Conservation (phyloP, 1,139 yeast genomes). For the Saccharomyces hybrid region DNA sequence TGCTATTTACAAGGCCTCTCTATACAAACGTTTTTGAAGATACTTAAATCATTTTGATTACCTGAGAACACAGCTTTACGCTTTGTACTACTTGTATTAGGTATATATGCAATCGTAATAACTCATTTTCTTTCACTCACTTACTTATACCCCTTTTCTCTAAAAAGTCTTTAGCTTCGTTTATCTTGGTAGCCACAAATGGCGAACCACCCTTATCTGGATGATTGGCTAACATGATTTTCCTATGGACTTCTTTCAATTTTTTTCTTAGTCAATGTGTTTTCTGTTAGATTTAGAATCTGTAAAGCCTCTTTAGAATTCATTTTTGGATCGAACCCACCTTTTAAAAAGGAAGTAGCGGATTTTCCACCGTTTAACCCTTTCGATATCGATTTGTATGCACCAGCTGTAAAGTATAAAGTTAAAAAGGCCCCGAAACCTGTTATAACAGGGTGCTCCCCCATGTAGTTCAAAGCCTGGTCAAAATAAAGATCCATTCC, state of each 20-base stretch:
- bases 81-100: background rate
- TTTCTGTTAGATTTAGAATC: conserved; percentile 76
- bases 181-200: conserved; percentile 88
- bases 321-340: conserved; percentile 90
- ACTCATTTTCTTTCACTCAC: conserved; percentile 9
- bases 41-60: conserved; percentile 5
- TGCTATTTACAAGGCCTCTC: background rate
- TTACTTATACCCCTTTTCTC: conserved; percentile 50
- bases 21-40: conserved; percentile 4
- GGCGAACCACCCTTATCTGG: conserved; percentile 98
- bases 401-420: conserved; percentile 60
- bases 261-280: conserved; percentile 67
- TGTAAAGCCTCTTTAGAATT: conserved; percentile 83
- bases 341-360: conserved; percentile 45
- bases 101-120: background rate
- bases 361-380: conserved; percentile 56
- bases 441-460: conserved; percentile 70
- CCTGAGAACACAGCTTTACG: background rate
- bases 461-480: conserved; percentile 52
- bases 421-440: conserved; percentile 63
- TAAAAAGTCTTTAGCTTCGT: conserved; percentile 91
- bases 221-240: conserved; percentile 87
- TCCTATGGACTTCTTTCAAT: conserved; percentile 86
- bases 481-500: conserved; percentile 62
- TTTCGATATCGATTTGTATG: conserved; percentile 48